These are phyloP conservation scores for Colletotrichum lindemuthianum DNA, from an alignment of 2,329 filamentous ascomycete genomes.

Conservation along the genomic window DNA sequence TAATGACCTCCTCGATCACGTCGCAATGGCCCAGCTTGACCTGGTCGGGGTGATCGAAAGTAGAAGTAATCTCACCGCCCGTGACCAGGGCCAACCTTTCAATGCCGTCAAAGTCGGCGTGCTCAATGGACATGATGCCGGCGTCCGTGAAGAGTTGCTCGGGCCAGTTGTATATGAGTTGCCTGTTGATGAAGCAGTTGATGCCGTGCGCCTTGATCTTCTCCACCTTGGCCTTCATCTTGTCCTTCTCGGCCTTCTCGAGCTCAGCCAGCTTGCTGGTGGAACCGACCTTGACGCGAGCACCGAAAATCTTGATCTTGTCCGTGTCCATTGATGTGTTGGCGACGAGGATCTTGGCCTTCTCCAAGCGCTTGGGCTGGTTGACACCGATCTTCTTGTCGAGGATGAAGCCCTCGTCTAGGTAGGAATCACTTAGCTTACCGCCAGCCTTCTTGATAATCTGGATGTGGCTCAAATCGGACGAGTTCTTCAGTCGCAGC, in stretches of 20 bases:
- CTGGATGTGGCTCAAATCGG: slow-evolving; percentile 96
- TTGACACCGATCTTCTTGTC: slow-evolving; percentile 99
- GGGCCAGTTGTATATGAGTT: slow-evolving; percentile 99
- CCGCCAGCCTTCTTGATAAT: slow-evolving; percentile 99
- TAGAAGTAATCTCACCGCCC: slow-evolving; percentile 95
- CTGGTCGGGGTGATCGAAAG: slow-evolving; percentile 97
- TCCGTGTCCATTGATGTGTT: slow-evolving; percentile 99
- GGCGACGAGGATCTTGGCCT: slow-evolving; percentile 96
- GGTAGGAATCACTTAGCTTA: slow-evolving; percentile 96
- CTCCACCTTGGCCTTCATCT: slow-evolving; percentile 99
- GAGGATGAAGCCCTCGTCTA: slow-evolving; percentile 97
- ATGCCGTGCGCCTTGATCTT: slow-evolving; percentile 99
- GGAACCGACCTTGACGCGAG: slow-evolving; percentile 93
- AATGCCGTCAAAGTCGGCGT: slow-evolving; percentile 98
- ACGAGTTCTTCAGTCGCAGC: slow-evolving; percentile 86
- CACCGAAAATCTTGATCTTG: slow-evolving; percentile 99
- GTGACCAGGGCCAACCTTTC: slow-evolving; percentile 95
- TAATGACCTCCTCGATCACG: slow-evolving; percentile 96
- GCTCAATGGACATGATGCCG: slow-evolving; percentile 98
- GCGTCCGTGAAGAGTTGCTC: slow-evolving; percentile 98
- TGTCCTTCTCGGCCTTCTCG: slow-evolving; percentile 97
- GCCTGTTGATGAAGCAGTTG: slow-evolving; percentile 99
- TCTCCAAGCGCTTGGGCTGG: slow-evolving; percentile 96
- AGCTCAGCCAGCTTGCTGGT: slow-evolving; percentile 98
- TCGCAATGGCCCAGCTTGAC: slow-evolving; percentile 97